A percentile compares a stretch with the other conserved stretches of the same genome.
Conservation (phyloP, 768 basidiomycete species). For the Auriculariales sp. region DNA sequence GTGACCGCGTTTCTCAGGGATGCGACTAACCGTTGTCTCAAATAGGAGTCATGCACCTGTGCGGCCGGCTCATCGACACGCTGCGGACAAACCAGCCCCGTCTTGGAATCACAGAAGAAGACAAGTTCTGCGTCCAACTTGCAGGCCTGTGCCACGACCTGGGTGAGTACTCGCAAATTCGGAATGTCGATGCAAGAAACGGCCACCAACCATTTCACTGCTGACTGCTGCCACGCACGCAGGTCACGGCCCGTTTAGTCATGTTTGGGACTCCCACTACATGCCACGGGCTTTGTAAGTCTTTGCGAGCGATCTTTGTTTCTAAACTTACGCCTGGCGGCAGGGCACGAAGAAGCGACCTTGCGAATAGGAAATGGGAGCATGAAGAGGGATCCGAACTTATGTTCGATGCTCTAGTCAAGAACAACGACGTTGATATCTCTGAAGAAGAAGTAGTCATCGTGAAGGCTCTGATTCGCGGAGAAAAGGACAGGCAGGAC, state of each 20-base stretch:
- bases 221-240: not conserved
- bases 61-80: conserved; percentile 44
- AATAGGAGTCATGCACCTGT: conserved; percentile 65
- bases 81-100: conserved; percentile 43
- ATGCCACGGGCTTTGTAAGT: conserved; percentile 54
- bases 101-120: conserved; percentile 52
- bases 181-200: not conserved
- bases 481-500: conserved; percentile 23
- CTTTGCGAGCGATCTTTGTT: not conserved
- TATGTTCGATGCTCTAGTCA: conserved; percentile 63
- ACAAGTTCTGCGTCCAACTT: conserved; percentile 62
- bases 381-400: conserved; percentile 72
- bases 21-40: not conserved
- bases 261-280: conserved; percentile 67
- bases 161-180: not conserved
- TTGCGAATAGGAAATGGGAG: conserved; percentile 30
- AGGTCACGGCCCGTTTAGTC: conserved; percentile 77
- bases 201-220: not conserved
- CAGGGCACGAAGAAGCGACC: not conserved
- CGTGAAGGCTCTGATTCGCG: conserved; percentile 68
- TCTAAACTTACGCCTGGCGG: not conserved
- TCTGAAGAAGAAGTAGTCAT: conserved; percentile 34
- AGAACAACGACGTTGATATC: conserved; percentile 38
- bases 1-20: not conserved
- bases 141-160: conserved; percentile 78